These are phyloP conservation scores for Pseudogymnoascus sp. DNA, from an alignment of 2,329 filamentous ascomycete species.

Conservation along the genomic window DNA sequence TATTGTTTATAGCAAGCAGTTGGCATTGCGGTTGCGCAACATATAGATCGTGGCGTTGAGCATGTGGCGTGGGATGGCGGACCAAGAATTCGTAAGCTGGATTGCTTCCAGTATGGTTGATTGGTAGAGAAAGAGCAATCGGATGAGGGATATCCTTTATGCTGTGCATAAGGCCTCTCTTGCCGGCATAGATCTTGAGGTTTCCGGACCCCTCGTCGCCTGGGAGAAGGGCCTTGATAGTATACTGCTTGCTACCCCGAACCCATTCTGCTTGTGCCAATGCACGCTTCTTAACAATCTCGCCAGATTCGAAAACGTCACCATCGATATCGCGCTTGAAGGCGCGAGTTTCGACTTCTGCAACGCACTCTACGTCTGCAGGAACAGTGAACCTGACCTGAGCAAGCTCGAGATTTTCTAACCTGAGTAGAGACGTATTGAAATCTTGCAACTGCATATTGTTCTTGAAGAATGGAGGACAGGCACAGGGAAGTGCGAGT, in stretches of 20 bases:
- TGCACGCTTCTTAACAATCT: conserved; percentile 75
- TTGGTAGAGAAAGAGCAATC: conserved; percentile 79
- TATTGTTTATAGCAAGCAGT: conserved; percentile 85
- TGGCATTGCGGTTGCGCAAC: conserved; percentile 93
- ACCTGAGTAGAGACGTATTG: conserved; percentile 75
- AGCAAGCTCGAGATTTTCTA: conserved; percentile 89
- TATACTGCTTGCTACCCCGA: conserved; percentile 79
- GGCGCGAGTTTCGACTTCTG: conserved; percentile 80
- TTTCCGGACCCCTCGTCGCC: conserved; percentile 84
- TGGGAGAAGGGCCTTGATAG: conserved; percentile 84
- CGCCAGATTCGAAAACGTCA: conserved; percentile 88
- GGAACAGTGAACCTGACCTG: conserved; percentile 86
- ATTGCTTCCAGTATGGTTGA: conserved; percentile 86
- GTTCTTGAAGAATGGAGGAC: conserved; percentile 82
- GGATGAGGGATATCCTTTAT: conserved; percentile 94
- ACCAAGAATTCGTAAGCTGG: conserved; percentile 89
- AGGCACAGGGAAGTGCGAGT: conserved; percentile 77
- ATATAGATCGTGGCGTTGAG: conserved; percentile 95
- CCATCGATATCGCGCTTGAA: conserved; percentile 80
- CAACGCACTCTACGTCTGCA: conserved; percentile 81
- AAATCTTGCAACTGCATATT: conserved; percentile 75
- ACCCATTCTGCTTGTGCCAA: conserved; percentile 90
- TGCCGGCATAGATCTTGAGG: conserved; percentile 88
- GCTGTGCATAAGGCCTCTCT: conserved; percentile 92
- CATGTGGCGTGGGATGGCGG: conserved; percentile 91